Evolutionary conservation across 352 stramenopile species (phyloP).

Genomic region (Plasmopara viticola): DNA sequence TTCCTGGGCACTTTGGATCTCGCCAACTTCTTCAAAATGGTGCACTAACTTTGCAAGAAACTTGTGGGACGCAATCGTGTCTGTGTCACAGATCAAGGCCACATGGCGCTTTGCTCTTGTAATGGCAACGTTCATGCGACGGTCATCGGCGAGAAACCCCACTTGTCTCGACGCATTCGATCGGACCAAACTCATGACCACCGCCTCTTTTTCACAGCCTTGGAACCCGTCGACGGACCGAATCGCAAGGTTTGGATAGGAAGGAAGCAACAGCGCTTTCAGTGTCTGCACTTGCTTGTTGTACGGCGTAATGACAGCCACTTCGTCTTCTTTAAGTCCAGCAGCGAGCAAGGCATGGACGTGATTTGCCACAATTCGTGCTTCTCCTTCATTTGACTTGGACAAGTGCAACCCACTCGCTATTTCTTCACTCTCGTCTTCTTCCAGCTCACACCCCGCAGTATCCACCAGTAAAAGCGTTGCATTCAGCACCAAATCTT

Average conservation of each 20-base stretch:
- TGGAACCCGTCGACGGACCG: slow-evolving; percentile 97
- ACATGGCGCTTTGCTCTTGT: slow-evolving; percentile 94
- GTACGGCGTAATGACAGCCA: slow-evolving; percentile 98
- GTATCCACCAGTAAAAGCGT: slow-evolving; percentile 93
- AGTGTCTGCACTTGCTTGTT: slow-evolving; percentile 96
- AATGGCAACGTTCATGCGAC: slow-evolving; percentile 97
- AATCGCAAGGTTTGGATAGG: slow-evolving; percentile 74
- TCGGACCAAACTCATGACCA: slow-evolving; percentile 97
- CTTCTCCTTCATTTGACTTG: slow-evolving; percentile 81
- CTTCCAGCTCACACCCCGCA: slow-evolving; percentile 88
- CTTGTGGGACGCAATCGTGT: slow-evolving; percentile 87
- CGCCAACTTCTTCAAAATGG: slow-evolving; percentile 92
- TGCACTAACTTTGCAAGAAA: slow-evolving; percentile 89
- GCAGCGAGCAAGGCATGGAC: slow-evolving; percentile 75
- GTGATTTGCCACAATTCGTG: slow-evolving; percentile 70
- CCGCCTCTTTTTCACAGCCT: slow-evolving; percentile 95
- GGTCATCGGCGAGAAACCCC: slow-evolving; percentile 94
- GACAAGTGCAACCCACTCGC: slow-evolving; percentile 36
- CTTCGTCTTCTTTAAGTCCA: slow-evolving; percentile 85
- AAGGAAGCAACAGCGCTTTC: slow-evolving; percentile 73
- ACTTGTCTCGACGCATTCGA: slow-evolving; percentile 87
- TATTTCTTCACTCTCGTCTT: slow-evolving; percentile 44
- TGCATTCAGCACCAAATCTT: slow-evolving; percentile 60
- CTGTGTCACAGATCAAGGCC: slow-evolving; percentile 91
- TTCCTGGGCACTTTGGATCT: slow-evolving; percentile 84